Evolutionary conservation across 2,329 filamentous ascomycete genomes (phyloP), one percentile per base, ranked within the genome.

Genomic region (Talaromyces sp.): DNA sequence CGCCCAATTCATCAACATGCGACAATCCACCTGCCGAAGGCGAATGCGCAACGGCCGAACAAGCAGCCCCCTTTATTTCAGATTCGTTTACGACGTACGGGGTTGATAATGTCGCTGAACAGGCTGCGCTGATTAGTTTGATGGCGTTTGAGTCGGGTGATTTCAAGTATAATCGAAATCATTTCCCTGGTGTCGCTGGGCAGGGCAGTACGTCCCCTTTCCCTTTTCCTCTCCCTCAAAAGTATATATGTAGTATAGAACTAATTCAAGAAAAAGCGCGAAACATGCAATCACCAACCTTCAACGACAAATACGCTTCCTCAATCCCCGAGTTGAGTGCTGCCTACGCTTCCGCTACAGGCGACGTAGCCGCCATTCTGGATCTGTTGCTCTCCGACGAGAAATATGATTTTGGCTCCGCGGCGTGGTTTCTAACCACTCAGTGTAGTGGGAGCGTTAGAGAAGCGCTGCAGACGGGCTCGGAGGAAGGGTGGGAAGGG

Each of bases 131-230:
- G 17, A 73, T 95, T 51, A 82, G 88, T 13, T 81, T 92, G 72
- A 89, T 91, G 80, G 86, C 89, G 11, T 88, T 88, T 73, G 92
- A 96, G 79, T 87, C 86, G 1, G 86, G 65, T 25, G 83, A 88
- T 68, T 91, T 93, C 79, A 83, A 85, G 71, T 93, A 86, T 83
- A 91, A 89, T 77, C 84, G 82, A 75, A 92, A 93, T 78, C 80
- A 87, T 70, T 84, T 76, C 79, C 83, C 88, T 0, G 91, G 91
- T 0, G 76, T 78, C 0, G 82, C 88, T 0, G 91, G 91, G 8
- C 89, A 93, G 75, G 91, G 91, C 27, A 93, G 74, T 76, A 66
- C 59, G 72, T 72, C 38, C 59, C 59, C 34, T 49, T 65, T 27
- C 49, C 25, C 29, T 53, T 58, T 51, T 15, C 11, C 25, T 64